A percentile compares a stretch with the other conserved stretches of the same genome.
Conservation (phyloP, 2,329 filamentous ascomycete genomes). For the Fusarium sambucinum region DNA sequence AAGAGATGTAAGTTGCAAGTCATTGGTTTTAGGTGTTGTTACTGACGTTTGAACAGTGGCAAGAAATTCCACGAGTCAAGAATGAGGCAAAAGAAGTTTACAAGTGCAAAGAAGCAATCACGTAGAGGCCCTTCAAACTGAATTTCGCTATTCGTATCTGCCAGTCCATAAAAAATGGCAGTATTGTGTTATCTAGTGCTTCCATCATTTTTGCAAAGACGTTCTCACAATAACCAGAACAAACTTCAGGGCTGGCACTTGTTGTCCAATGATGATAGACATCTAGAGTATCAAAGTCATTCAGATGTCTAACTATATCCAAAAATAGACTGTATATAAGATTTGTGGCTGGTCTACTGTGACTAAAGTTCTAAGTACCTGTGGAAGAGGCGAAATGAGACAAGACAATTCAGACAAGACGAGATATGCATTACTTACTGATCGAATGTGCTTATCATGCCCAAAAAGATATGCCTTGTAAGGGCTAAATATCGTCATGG, state of each 20-base stretch:
- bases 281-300: background rate
- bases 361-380: background rate
- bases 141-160: background rate
- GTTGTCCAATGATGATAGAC: background rate
- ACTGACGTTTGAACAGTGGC: constrained; percentile 53
- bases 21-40: background rate
- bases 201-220: background rate
- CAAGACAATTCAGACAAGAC: too few species aligned
- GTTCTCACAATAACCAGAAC: background rate
- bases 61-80: constrained; percentile 60
- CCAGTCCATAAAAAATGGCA: background rate
- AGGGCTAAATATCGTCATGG: constrained; percentile 14
- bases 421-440: background rate
- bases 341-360: background rate
- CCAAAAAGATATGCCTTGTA: background rate
- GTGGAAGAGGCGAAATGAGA: background rate
- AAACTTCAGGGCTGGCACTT: background rate
- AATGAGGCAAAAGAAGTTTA: constrained; percentile 62
- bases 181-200: background rate
- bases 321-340: constrained; percentile 1
- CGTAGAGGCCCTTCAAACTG: constrained; percentile 55
- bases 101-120: constrained; percentile 63
- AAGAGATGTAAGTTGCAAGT: constrained; percentile 56
- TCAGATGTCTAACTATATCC: background rate
- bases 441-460: background rate